phyloP scores from a whole-genome alignment of 495 filamentous ascomycete species.

The Xylaria bambusicola region DNA sequence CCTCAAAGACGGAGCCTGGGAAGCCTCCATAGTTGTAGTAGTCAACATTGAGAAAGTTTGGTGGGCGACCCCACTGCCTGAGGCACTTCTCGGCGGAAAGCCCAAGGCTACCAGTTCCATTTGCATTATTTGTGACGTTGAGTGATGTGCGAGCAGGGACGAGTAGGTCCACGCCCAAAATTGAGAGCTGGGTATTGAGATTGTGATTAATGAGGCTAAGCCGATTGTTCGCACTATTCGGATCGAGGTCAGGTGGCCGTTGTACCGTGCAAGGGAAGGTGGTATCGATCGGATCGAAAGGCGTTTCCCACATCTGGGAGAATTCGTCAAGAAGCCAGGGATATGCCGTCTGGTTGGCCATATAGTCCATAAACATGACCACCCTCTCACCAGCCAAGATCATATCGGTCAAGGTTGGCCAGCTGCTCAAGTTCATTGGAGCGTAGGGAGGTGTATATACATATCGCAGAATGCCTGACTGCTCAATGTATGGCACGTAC shows the following conservation, averaged over 20 bases:
- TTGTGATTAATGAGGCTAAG: slow-evolving; percentile 96
- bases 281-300: slow-evolving; percentile 64
- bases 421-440: slow-evolving; percentile 71
- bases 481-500: slow-evolving; percentile 56
- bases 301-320: slow-evolving; percentile 74
- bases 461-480: slow-evolving; percentile 66
- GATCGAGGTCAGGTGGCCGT: slow-evolving; percentile 63
- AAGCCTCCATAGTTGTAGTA: slow-evolving; percentile 75
- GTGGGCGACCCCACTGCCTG: slow-evolving; percentile 67
- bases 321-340: slow-evolving; percentile 80
- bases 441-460: slow-evolving; percentile 70
- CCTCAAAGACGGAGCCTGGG: slow-evolving; percentile 84
- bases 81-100: slow-evolving; percentile 67
- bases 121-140: slow-evolving; percentile 68
- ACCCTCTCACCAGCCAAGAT: slow-evolving; percentile 63
- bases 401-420: slow-evolving; percentile 81
- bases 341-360: slow-evolving; percentile 73
- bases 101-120: slow-evolving; percentile 70
- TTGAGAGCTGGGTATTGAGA: slow-evolving; percentile 69
- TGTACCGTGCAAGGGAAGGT: slow-evolving; percentile 70
- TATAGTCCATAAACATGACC: slow-evolving; percentile 69
- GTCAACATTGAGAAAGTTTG: slow-evolving; percentile 88
- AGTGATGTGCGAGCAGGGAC: slow-evolving; percentile 72
- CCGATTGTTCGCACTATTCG: slow-evolving; percentile 54
- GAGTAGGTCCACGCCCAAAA: slow-evolving; percentile 62